Conservation (phyloP, 768 basidiomycete species). For the Trametes punicea region DNA sequence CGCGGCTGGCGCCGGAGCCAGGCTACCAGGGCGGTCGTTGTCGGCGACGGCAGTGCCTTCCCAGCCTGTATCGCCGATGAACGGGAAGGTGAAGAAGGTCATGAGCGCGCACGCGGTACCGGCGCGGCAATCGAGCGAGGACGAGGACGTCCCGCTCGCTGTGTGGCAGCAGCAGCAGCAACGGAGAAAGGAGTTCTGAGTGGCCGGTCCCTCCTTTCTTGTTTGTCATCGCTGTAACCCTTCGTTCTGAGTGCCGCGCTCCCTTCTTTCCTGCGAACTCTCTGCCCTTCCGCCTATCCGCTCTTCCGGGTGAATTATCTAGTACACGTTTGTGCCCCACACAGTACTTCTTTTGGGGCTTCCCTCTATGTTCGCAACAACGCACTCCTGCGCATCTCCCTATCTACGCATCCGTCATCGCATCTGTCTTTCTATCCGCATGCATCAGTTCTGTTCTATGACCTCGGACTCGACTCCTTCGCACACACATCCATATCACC, state of each 20-base stretch:
- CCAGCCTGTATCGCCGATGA: slow-evolving; percentile 35
- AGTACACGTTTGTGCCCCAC: slow-evolving; percentile 5
- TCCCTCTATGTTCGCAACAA: neutral
- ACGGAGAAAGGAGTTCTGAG: slow-evolving; percentile 41
- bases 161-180: slow-evolving; percentile 70
- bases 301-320: neutral
- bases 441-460: neutral
- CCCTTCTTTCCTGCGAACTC: neutral
- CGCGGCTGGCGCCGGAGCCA: slow-evolving; percentile 21
- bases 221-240: neutral
- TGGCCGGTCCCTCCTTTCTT: neutral
- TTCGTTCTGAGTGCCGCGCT: neutral
- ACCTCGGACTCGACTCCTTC: neutral
- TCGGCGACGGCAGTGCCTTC: slow-evolving; percentile 62
- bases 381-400: slow-evolving; percentile 2
- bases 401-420: neutral
- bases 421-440: neutral
- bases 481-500: neutral
- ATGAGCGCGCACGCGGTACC: slow-evolving; percentile 60
- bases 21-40: slow-evolving; percentile 60
- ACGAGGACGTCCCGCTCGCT: slow-evolving; percentile 79
- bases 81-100: slow-evolving; percentile 60
- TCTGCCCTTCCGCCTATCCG: neutral
- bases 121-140: slow-evolving; percentile 51
- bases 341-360: neutral